Base-by-base conservation (phyloP, 768 basidiomycete species). In the Tricholoma flavovirens region DNA sequence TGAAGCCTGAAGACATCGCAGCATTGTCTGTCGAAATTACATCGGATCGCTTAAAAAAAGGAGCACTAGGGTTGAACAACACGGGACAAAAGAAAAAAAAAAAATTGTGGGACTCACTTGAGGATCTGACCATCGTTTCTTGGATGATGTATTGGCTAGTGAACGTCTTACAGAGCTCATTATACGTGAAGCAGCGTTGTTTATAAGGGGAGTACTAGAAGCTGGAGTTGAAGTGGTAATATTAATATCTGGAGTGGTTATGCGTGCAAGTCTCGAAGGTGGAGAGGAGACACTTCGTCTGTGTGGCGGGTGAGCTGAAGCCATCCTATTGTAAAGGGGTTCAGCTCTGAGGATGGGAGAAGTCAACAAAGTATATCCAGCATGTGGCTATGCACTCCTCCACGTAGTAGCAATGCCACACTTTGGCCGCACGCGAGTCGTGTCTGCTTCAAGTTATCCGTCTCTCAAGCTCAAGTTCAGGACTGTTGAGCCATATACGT, bases 21-120 rank as follows among this genome's bases (percentile, higher is more conserved):
- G 56, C 62, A 62, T 55, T 71, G 67, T 72, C 70, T 49, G 75
- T 74, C 15, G 76, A 36, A 15, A 76, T 59, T 73, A 71, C 70
- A 77, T 75, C 72, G 53, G 59, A 61, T 33, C 55, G 42, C 45
- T 21, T n/a, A n/a, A n/a, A n/a, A n/a, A 46, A 17, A 56, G 2
- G 10, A 32, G 33, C n/a, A 55, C 62, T 14, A 17, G 4, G 15
- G 17, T 33, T 21, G 9, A 30, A 14, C 14, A 40, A 14, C 38
- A 30, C n/a, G 38, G 15, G 19, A 14, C 14, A 0, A 26, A 3
- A 26, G 24, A 26, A n/a, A 17, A 22, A n/a, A 15, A 8, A 35
- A 15, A 51, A 53, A 21, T 14, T 22, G n/a, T 24, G 51, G 38
- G 21, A 57, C 62, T 56, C 29, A 66, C 66, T 21, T 53, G 49